A percentile compares a stretch with the other conserved stretches of the same genome.
Conservation (phyloP, 352 stramenopile genomes). For the Thalassiosira sp. region DNA sequence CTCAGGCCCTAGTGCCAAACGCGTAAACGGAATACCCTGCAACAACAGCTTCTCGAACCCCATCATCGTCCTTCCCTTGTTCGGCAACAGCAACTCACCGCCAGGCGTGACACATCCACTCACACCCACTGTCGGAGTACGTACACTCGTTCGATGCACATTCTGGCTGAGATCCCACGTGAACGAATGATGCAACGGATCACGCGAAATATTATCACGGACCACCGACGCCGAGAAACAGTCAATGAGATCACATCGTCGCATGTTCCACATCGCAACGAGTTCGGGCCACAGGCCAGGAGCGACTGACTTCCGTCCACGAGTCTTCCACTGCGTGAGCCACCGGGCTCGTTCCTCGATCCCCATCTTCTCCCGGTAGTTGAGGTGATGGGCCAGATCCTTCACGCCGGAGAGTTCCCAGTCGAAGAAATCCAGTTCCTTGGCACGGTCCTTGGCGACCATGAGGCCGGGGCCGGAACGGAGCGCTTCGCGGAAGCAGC, state of each 20-base stretch:
- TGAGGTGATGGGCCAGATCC: slow-evolving; percentile 50
- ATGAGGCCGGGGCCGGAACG: slow-evolving; percentile 58
- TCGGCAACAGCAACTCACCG: slow-evolving; percentile 62
- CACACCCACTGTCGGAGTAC: slow-evolving; percentile 56
- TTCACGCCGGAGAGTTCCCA: slow-evolving; percentile 53
- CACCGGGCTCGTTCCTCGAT: slow-evolving; percentile 50
- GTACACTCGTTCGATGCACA: slow-evolving; percentile 47
- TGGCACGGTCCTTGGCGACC: slow-evolving; percentile 55
- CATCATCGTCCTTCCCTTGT: slow-evolving; percentile 65
- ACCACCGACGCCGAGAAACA: slow-evolving; percentile 35
- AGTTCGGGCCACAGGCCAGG: slow-evolving; percentile 54
- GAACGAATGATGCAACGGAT: slow-evolving; percentile 59
- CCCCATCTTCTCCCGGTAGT: slow-evolving; percentile 33
- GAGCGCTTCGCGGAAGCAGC: slow-evolving; percentile 61
- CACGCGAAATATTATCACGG: slow-evolving; percentile 54
- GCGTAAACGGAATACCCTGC: slow-evolving; percentile 81
- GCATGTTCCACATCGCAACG: slow-evolving; percentile 53
- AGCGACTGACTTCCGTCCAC: slow-evolving; percentile 36
- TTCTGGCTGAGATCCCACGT: slow-evolving; percentile 72
- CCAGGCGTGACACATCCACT: slow-evolving; percentile 72
- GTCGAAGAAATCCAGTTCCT: slow-evolving; percentile 62
- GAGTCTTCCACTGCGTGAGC: slow-evolving; percentile 51
- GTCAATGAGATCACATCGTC: slow-evolving; percentile 54
- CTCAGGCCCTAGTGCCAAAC: slow-evolving; percentile 71
- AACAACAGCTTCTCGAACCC: slow-evolving; percentile 72